Evolutionary conservation across 2,329 filamentous ascomycete genomes (phyloP).

Genomic region (Alternaria ethzedia): DNA sequence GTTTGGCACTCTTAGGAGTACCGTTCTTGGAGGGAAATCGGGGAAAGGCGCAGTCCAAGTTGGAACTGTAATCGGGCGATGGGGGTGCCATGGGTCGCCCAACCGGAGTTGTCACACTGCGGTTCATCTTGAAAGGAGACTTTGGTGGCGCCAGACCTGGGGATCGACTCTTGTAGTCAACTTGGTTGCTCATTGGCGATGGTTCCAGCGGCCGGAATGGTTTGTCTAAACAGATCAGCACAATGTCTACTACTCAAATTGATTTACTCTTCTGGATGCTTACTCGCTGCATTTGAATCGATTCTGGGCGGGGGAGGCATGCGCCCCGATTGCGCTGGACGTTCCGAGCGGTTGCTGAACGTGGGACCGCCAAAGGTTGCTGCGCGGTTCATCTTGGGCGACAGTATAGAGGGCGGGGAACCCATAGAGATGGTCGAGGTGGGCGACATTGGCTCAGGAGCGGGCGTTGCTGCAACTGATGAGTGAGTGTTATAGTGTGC

Average conservation of each 20-base stretch:
- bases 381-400: constrained; percentile 41
- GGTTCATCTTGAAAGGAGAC: constrained; percentile 39
- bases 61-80: constrained; percentile 40
- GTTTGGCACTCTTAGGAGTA: constrained; percentile 30
- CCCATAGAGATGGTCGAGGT: constrained; percentile 12
- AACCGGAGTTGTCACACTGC: constrained; percentile 45
- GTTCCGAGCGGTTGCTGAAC: constrained; percentile 35
- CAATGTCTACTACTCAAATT: background rate
- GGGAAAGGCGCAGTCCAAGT: constrained; percentile 61
- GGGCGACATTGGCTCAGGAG: constrained; percentile 16
- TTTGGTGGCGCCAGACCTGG: constrained; percentile 31
- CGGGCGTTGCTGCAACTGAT: constrained; percentile 22
- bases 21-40: constrained; percentile 56
- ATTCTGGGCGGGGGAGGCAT: constrained; percentile 60
- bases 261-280: constrained; percentile 35
- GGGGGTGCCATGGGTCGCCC: constrained; percentile 41
- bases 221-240: constrained; percentile 41
- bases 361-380: constrained; percentile 38
- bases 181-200: constrained; percentile 38
- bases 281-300: constrained; percentile 65
- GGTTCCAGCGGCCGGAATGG: constrained; percentile 40
- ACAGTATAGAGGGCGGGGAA: constrained; percentile 8
- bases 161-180: constrained; percentile 30
- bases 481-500: constrained; percentile 2
- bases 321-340: constrained; percentile 51